Conservation (phyloP, 257 asterid species). For the Misopates orontium region DNA sequence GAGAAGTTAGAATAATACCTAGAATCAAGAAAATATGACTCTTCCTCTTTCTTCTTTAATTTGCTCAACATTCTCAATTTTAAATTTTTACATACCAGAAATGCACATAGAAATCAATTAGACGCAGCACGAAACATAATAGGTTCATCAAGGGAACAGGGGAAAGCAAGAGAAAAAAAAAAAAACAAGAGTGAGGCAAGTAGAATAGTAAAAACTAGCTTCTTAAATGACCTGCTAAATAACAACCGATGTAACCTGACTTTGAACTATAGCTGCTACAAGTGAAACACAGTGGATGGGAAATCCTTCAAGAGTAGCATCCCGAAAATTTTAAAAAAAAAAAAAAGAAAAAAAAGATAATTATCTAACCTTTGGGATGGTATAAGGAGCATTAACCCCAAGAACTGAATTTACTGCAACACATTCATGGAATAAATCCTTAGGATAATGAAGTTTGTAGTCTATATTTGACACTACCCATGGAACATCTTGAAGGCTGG, state of each 20-base stretch:
- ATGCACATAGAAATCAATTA: no score
- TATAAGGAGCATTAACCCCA: slow-evolving; percentile 75
- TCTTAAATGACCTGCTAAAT: background rate
- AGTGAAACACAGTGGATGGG: slow-evolving; percentile 23
- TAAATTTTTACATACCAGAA: no score
- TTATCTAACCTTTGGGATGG: slow-evolving; percentile 72
- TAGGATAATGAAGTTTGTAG: slow-evolving; percentile 62
- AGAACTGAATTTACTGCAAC: slow-evolving; percentile 65
- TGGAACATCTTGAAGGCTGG: slow-evolving; percentile 51
- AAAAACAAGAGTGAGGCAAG: background rate
- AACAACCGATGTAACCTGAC: slow-evolving; percentile 13
- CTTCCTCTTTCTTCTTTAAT: no score
- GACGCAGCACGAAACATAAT: background rate
- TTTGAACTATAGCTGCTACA: slow-evolving; percentile 15
- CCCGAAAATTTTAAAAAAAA: no score
- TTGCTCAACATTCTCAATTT: no score
- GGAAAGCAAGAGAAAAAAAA: background rate
- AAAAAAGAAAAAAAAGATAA: background rate
- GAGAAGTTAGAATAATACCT: no score
- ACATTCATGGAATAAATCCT: slow-evolving; percentile 79
- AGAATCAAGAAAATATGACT: no score
- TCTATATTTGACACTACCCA: slow-evolving; percentile 70
- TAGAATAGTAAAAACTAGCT: slow-evolving; percentile 4
- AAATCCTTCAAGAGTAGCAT: background rate
- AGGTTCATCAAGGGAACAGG: background rate